Evolutionary conservation across 208 protist species (phyloP).

Genomic region (Crithidia expoeki): DNA sequence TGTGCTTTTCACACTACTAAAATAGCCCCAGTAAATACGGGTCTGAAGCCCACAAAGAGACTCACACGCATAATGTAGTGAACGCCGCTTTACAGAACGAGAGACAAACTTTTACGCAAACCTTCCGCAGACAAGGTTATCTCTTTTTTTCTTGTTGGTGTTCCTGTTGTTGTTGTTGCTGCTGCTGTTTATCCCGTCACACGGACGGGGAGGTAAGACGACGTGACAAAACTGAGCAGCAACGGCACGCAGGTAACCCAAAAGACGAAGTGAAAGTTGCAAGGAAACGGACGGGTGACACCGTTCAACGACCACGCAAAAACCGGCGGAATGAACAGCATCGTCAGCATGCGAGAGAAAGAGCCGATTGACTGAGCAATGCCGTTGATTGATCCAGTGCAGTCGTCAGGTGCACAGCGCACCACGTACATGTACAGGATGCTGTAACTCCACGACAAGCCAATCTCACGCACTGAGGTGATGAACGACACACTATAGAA

Average conservation of each 20-base stretch:
- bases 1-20: no score
- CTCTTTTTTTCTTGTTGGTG: not conserved
- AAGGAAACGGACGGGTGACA: constrained; percentile 37
- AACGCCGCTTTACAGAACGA: no score
- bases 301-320: constrained; percentile 76
- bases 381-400: constrained; percentile 59
- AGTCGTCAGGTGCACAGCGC: constrained; percentile 57
- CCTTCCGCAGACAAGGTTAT: no score
- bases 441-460: constrained; percentile 59
- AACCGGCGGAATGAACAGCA: constrained; percentile 57
- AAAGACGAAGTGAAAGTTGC: constrained; percentile 64
- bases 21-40: no score
- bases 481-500: constrained; percentile 36
- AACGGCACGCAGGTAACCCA: constrained; percentile 51
- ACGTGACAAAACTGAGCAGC: constrained; percentile 34
- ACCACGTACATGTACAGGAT: constrained; percentile 67
- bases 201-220: constrained; percentile 28
- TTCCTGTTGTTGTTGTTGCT: not conserved
- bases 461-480: constrained; percentile 46
- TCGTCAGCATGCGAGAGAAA: constrained; percentile 49
- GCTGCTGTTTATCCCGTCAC: constrained; percentile 19
- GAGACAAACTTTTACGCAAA: no score
- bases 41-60: no score
- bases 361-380: constrained; percentile 62
- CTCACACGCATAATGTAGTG: no score